Evolutionary conservation across 1,139 yeast genomes (phyloP).

Genomic region (Saccharomyces hybrid): DNA sequence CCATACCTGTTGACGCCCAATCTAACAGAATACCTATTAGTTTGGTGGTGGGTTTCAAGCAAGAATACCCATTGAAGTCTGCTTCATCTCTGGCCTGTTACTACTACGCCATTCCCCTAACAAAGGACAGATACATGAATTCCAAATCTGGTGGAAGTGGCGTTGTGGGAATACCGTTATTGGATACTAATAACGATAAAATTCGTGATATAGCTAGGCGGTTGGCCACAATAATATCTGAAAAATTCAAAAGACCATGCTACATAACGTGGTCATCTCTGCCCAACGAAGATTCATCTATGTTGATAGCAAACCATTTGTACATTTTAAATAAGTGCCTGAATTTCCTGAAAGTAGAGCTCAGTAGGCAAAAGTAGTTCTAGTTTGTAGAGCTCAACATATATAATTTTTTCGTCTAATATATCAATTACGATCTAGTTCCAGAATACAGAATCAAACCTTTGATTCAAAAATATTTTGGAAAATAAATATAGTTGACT

Average conservation of each 20-base stretch:
- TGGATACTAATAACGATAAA: constrained; percentile 23
- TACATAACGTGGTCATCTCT: constrained; percentile 24
- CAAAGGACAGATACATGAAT: not conserved
- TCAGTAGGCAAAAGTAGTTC: not conserved
- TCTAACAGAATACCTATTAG: constrained; percentile 17
- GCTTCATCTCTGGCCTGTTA: not conserved
- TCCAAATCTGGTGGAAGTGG: constrained; percentile 5
- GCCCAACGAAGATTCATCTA: constrained; percentile 2
- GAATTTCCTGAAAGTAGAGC: constrained; percentile 6
- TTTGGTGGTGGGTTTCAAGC: constrained; percentile 8
- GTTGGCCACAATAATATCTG: constrained; percentile 21
- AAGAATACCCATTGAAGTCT: not conserved
- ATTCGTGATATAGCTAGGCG: constrained; percentile 26
- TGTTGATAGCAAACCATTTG: constrained; percentile 17
- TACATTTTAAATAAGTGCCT: constrained; percentile 17
- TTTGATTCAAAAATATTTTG: constrained; percentile 15
- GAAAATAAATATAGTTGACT: constrained; percentile 40
- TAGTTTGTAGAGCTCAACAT: no score
- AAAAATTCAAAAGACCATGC: constrained; percentile 23
- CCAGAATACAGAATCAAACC: constrained; percentile 11
- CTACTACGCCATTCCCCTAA: constrained; percentile 1
- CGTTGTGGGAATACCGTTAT: constrained; percentile 21
- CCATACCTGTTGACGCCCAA: constrained; percentile 11
- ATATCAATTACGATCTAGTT: not conserved
- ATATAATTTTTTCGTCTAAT: no score